A percentile compares a stretch with the other conserved stretches of the same genome.
Conservation (phyloP, 2,329 filamentous ascomycete species). For the Didymosphaeria variabile region DNA sequence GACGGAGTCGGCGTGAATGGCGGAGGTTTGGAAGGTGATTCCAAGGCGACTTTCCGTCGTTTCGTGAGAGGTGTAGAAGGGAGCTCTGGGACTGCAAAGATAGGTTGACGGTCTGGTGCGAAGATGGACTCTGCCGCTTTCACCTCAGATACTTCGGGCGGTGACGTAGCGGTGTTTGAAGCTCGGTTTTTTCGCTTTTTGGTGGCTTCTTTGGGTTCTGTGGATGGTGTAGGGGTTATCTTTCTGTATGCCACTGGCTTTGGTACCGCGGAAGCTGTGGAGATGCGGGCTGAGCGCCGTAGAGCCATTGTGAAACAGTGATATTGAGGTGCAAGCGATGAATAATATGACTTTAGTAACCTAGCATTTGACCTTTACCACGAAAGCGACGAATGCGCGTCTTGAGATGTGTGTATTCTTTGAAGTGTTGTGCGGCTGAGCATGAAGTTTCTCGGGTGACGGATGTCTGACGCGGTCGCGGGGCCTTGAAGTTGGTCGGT, state of each 20-base stretch:
- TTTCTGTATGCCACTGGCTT: conserved; percentile 24
- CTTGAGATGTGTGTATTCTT: background rate
- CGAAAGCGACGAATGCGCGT: background rate
- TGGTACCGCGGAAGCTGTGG: conserved; percentile 33
- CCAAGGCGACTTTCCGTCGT: conserved; percentile 29
- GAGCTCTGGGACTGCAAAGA: conserved; percentile 25
- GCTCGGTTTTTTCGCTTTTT: conserved; percentile 32
- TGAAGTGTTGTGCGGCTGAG: background rate
- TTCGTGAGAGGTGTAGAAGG: conserved; percentile 46
- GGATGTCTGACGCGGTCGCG: conserved; percentile 15
- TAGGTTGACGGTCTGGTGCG: conserved; percentile 3
- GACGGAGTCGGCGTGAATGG: conserved; percentile 58
- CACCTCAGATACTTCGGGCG: conserved; percentile 4
- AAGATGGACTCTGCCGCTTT: conserved; percentile 11
- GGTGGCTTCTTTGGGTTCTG: conserved; percentile 22
- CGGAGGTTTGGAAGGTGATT: conserved; percentile 31
- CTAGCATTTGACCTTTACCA: background rate
- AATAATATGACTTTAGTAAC: background rate
- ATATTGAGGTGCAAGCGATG: background rate
- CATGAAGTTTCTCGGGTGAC: conserved; percentile 5
- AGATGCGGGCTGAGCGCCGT: conserved; percentile 61
- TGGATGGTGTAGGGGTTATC: conserved; percentile 12
- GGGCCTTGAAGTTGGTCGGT: background rate
- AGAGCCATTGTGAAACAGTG: conserved; percentile 56
- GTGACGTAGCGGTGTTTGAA: conserved; percentile 13